These are phyloP conservation scores for Penicillium sp. DNA, from an alignment of 2,329 filamentous ascomycete species.

Conservation along the genomic window DNA sequence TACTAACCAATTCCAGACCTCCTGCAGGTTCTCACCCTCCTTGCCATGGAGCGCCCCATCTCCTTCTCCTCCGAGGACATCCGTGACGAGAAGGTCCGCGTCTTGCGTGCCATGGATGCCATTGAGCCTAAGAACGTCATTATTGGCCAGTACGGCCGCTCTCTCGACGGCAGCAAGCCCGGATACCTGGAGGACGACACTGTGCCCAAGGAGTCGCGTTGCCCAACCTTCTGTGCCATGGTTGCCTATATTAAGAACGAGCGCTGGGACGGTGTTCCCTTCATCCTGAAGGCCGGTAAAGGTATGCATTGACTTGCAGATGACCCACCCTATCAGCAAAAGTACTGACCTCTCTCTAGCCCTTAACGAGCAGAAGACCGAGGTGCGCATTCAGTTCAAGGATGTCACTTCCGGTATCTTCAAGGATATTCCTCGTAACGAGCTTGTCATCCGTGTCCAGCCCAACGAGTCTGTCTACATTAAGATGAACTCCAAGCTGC, in stretches of 20 bases:
- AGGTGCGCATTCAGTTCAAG: constrained; percentile 99
- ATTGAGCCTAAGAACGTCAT: constrained; percentile 99
- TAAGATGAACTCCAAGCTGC: constrained; percentile 99
- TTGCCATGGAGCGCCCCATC: constrained; percentile 97
- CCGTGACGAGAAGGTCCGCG: constrained; percentile 95
- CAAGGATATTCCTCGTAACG: constrained; percentile 98
- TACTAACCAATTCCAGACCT: constrained; percentile 57
- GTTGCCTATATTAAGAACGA: constrained; percentile 99
- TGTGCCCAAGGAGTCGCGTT: constrained; percentile 93
- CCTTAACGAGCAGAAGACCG: constrained; percentile 98
- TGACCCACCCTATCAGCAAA: not conserved
- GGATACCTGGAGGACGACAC: constrained; percentile 99
- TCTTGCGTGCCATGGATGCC: constrained; percentile 85
- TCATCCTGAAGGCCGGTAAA: constrained; percentile 99
- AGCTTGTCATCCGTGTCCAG: constrained; percentile 98
- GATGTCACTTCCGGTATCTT: constrained; percentile 99
- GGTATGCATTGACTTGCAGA: constrained; percentile 32
- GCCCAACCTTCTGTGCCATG: constrained; percentile 96
- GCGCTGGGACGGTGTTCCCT: constrained; percentile 97
- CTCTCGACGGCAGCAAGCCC: constrained; percentile 92
- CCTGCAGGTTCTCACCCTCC: constrained; percentile 89
- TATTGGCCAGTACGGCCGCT: constrained; percentile 97
- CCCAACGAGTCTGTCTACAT: constrained; percentile 99
- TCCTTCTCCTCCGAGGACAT: constrained; percentile 98
- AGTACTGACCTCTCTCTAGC: constrained; percentile 51